Conservation (phyloP, 2,329 filamentous ascomycete genomes). For the Seiridium unicorne region DNA sequence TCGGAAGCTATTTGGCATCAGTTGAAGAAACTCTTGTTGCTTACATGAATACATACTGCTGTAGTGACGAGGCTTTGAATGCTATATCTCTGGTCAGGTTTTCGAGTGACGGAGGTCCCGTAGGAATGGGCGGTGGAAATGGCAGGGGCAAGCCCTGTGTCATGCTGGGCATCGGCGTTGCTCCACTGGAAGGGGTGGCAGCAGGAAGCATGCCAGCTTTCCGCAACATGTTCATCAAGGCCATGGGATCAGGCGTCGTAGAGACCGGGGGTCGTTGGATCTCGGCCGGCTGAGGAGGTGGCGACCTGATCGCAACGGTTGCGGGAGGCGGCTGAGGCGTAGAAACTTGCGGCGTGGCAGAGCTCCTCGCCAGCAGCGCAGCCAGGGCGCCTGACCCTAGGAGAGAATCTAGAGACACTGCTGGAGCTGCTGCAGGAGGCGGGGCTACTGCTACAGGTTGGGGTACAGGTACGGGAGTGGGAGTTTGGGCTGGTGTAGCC, state of each 20-base stretch:
- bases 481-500: constrained; percentile 41
- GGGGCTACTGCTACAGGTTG: constrained; percentile 35
- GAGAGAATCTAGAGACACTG: constrained; percentile 56
- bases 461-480: constrained; percentile 35
- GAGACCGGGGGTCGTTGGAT: constrained; percentile 35
- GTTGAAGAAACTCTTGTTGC: constrained; percentile 13
- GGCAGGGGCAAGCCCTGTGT: constrained; percentile 28
- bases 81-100: constrained; percentile 47
- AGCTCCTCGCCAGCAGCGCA: constrained; percentile 54
- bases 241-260: constrained; percentile 47
- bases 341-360: constrained; percentile 46
- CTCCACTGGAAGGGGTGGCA: constrained; percentile 22
- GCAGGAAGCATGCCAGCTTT: constrained; percentile 64
- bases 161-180: constrained; percentile 34
- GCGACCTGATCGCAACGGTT: constrained; percentile 45
- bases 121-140: constrained; percentile 37
- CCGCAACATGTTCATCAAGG: constrained; percentile 66
- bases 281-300: constrained; percentile 42
- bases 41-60: constrained; percentile 57
- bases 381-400: constrained; percentile 60
- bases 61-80: constrained; percentile 67
- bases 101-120: constrained; percentile 26
- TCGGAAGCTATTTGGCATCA: constrained; percentile 56
- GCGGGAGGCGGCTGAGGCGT: constrained; percentile 42
- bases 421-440: constrained; percentile 29